phyloP scores from a whole-genome alignment of 225 moss, liverwort and hornwort species.

The Marchantia paleacea region DNA sequence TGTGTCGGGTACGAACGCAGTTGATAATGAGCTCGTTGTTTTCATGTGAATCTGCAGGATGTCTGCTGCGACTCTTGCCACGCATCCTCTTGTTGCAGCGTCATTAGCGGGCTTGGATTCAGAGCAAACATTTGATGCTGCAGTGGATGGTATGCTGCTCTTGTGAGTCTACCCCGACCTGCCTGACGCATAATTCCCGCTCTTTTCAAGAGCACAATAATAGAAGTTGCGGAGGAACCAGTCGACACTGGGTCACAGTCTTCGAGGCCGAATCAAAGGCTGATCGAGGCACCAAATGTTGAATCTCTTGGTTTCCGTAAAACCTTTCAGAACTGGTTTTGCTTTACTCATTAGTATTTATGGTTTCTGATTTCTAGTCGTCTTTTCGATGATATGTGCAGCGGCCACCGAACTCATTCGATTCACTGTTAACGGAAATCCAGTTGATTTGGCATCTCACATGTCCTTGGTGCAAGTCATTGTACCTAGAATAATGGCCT shows the following conservation, averaged over 20 bases:
- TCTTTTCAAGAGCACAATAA: neutral
- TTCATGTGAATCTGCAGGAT: slow-evolving; percentile 43
- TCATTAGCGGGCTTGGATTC: slow-evolving; percentile 78
- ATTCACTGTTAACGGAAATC: slow-evolving; percentile 76
- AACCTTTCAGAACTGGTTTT: neutral
- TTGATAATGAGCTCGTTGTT: neutral
- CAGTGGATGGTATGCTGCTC: slow-evolving; percentile 98
- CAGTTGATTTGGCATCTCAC: slow-evolving; percentile 78
- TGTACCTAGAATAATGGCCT: slow-evolving; percentile 90
- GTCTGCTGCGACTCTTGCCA: slow-evolving; percentile 70
- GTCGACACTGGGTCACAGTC: neutral
- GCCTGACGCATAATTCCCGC: slow-evolving; percentile 32
- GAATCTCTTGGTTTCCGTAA: neutral
- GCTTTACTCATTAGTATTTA: neutral
- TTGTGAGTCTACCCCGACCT: slow-evolving; percentile 92
- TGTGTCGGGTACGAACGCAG: neutral
- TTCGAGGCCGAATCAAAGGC: too few relatives aligned
- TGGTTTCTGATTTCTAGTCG: neutral
- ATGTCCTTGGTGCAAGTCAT: slow-evolving; percentile 91
- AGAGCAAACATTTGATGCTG: slow-evolving; percentile 96
- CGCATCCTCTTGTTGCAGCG: slow-evolving; percentile 84
- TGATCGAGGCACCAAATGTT: neutral
- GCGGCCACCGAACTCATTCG: slow-evolving; percentile 86
- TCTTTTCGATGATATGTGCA: slow-evolving; percentile 33
- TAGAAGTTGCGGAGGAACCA: neutral